phyloP scores from a whole-genome alignment of 2,329 filamentous ascomycete genomes.

The Zelopaecilomyces penicillatus region DNA sequence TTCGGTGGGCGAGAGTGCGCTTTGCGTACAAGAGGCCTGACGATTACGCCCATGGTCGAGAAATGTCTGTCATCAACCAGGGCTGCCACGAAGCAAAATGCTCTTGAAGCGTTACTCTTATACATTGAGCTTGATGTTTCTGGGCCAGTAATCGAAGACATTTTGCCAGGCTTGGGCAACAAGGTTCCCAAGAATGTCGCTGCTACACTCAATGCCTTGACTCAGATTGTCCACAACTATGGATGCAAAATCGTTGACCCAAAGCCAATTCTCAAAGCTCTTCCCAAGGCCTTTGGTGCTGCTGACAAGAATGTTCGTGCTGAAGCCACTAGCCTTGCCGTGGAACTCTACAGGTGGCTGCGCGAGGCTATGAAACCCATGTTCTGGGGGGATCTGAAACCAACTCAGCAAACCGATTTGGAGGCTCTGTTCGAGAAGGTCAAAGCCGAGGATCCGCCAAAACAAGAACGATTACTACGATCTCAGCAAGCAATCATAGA shows the following conservation, averaged over 20 bases:
- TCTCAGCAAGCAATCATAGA: slow-evolving; percentile 82
- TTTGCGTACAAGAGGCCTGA: slow-evolving; percentile 65
- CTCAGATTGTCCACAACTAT: slow-evolving; percentile 83
- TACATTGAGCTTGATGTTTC: slow-evolving; percentile 85
- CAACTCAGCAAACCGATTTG: slow-evolving; percentile 87
- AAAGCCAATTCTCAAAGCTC: slow-evolving; percentile 76
- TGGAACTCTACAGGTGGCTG: slow-evolving; percentile 94
- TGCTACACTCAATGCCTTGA: slow-evolving; percentile 64
- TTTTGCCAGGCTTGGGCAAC: slow-evolving; percentile 72
- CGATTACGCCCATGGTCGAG: slow-evolving; percentile 74
- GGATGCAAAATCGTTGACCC: slow-evolving; percentile 92
- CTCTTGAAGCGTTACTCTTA: slow-evolving; percentile 77
- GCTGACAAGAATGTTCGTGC: slow-evolving; percentile 97
- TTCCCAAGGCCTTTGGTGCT: slow-evolving; percentile 89
- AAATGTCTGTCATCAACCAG: slow-evolving; percentile 85
- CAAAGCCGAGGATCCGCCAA: slow-evolving; percentile 77
- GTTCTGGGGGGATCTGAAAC: slow-evolving; percentile 93
- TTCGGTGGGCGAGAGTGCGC: slow-evolving; percentile 76
- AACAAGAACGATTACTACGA: slow-evolving; percentile 80
- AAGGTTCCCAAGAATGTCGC: slow-evolving; percentile 86
- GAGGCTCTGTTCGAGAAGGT: slow-evolving; percentile 92
- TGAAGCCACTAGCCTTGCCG: slow-evolving; percentile 81
- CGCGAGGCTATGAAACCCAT: slow-evolving; percentile 97
- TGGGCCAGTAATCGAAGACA: slow-evolving; percentile 79
- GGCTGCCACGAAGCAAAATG: slow-evolving; percentile 78